These are phyloP conservation scores for Raphidocelis subcapitata DNA, from an alignment of 139 green algal species.

Conservation along the genomic window DNA sequence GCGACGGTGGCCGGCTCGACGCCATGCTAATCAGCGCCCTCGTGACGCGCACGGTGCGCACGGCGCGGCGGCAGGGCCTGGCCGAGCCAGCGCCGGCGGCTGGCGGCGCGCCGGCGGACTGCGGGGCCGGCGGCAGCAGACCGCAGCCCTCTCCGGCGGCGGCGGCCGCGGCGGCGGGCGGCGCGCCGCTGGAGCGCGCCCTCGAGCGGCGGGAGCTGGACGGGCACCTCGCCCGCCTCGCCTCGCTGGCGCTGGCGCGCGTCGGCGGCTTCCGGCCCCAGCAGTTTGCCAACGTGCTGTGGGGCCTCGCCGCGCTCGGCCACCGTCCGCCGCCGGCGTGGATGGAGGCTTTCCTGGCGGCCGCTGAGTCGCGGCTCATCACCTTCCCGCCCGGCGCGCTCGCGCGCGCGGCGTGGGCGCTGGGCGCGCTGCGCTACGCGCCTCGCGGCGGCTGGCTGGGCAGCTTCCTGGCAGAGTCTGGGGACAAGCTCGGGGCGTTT, in stretches of 20 bases:
- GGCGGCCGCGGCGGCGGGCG: background rate
- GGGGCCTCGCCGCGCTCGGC: constrained; percentile 20
- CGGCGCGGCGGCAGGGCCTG: background rate
- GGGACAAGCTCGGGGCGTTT: constrained; percentile 19
- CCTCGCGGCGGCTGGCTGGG: background rate
- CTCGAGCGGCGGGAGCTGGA: background rate
- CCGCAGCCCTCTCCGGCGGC: background rate
- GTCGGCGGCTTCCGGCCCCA: constrained; percentile 19
- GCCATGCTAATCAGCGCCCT: constrained; percentile 26
- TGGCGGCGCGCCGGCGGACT: background rate
- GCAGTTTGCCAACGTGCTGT: constrained; percentile 30
- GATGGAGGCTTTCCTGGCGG: background rate
- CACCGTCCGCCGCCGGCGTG: background rate
- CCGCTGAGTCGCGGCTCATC: constrained; percentile 10
- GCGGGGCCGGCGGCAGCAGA: background rate
- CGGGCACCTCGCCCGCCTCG: constrained; percentile 7
- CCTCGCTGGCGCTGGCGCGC: background rate
- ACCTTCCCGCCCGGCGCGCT: constrained; percentile 13
- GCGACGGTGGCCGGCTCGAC: background rate
- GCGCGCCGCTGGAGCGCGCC: background rate
- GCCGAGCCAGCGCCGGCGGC: background rate
- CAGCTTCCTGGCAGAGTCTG: constrained; percentile 12
- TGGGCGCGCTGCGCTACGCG: background rate
- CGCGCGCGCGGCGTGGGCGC: constrained; percentile 11
- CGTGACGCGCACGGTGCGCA: constrained; percentile 3